phyloP scores from a whole-genome alignment of 2,329 filamentous ascomycete genomes.

The Xylaria sp. region DNA sequence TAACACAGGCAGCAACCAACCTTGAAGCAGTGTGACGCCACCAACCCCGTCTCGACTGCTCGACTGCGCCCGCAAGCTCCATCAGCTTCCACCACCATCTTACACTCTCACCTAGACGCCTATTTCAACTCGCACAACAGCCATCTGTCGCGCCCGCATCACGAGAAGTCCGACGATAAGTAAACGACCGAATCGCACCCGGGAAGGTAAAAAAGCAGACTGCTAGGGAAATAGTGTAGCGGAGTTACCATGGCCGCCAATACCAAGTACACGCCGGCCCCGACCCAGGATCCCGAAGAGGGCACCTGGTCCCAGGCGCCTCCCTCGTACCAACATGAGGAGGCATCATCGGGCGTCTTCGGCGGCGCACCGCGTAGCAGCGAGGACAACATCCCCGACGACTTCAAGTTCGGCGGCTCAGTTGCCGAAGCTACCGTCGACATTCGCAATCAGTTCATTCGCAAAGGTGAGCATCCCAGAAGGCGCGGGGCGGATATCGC shows the following conservation, averaged over 20 bases:
- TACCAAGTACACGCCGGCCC: constrained; percentile 84
- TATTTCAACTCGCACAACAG: constrained; percentile 14
- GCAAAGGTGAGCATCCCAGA: constrained; percentile 65
- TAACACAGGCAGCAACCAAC: constrained; percentile 2
- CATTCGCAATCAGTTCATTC: constrained; percentile 95
- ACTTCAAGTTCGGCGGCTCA: constrained; percentile 98
- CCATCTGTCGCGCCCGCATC: constrained; percentile 17
- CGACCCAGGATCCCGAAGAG: constrained; percentile 87
- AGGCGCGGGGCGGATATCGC: neutral
- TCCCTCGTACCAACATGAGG: constrained; percentile 78
- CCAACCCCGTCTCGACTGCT: constrained; percentile 22
- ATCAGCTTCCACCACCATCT: constrained; percentile 25
- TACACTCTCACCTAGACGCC: constrained; percentile 17
- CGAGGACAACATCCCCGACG: constrained; percentile 92
- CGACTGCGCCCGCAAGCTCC: constrained; percentile 23
- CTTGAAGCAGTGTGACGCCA: constrained; percentile 29
- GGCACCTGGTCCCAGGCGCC: constrained; percentile 74
- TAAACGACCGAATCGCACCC: constrained; percentile 17
- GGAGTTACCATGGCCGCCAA: constrained; percentile 71
- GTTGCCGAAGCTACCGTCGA: constrained; percentile 94
- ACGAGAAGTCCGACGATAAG: neutral
- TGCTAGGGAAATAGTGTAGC: neutral
- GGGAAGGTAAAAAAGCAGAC: neutral
- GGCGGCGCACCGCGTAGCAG: constrained; percentile 78
- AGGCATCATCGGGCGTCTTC: constrained; percentile 68